phyloP scores from a whole-genome alignment of 805 yeast species.

The Lachancea sp. region DNA sequence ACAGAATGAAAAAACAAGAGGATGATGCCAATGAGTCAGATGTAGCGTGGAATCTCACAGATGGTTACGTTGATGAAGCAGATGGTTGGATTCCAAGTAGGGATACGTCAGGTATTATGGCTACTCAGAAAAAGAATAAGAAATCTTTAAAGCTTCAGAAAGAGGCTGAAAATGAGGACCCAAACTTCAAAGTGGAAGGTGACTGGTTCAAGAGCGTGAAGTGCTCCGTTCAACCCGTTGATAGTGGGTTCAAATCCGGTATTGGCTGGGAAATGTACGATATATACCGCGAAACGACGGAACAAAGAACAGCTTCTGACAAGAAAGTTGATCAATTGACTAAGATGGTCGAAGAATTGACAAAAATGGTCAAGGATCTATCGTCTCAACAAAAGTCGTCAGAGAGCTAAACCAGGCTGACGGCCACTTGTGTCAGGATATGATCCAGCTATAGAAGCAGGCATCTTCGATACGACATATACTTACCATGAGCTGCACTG shows the following conservation, averaged over 20 bases:
- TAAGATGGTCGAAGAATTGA: slow-evolving; percentile 14
- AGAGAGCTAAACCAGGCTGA: background rate
- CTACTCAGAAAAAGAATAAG: slow-evolving; percentile 33
- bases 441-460: too few relatives aligned
- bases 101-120: slow-evolving; percentile 22
- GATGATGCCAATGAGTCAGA: slow-evolving; percentile 79
- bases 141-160: slow-evolving; percentile 42
- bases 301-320: slow-evolving; percentile 11
- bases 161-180: slow-evolving; percentile 62
- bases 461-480: too few relatives aligned
- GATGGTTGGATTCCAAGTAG: slow-evolving; percentile 29
- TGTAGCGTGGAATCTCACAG: slow-evolving; percentile 77
- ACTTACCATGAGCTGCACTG: too few relatives aligned
- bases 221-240: slow-evolving; percentile 51
- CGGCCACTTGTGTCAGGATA: too few relatives aligned
- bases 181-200: slow-evolving; percentile 52
- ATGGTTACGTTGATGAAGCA: slow-evolving; percentile 49
- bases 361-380: slow-evolving; percentile 17
- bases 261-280: slow-evolving; percentile 60
- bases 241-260: slow-evolving; percentile 47
- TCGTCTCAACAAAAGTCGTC: background rate
- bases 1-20: slow-evolving; percentile 52
- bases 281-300: slow-evolving; percentile 46
- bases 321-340: slow-evolving; percentile 17
- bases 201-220: slow-evolving; percentile 49